phyloP scores from a whole-genome alignment of 2,329 filamentous ascomycete species.

The Clonostachys byssicola region DNA sequence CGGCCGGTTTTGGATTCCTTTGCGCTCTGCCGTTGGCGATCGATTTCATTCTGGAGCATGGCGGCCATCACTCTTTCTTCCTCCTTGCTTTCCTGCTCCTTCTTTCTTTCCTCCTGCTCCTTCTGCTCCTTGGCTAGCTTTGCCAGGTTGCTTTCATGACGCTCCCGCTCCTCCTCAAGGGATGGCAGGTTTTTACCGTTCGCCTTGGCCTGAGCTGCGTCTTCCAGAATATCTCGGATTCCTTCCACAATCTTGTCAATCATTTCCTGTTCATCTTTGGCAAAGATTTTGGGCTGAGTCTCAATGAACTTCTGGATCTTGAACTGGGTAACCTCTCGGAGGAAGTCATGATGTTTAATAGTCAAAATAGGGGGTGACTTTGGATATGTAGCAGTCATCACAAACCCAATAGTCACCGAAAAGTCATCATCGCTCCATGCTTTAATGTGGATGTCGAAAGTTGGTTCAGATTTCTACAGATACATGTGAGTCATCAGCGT shows the following conservation, averaged over 20 bases:
- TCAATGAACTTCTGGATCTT: slow-evolving; percentile 64
- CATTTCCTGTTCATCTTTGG: slow-evolving; percentile 51
- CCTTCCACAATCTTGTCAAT: slow-evolving; percentile 63
- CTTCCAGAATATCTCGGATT: slow-evolving; percentile 75
- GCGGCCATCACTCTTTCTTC: slow-evolving; percentile 67
- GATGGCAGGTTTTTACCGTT: slow-evolving; percentile 76
- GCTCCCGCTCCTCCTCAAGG: slow-evolving; percentile 82
- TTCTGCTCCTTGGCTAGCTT: slow-evolving; percentile 53
- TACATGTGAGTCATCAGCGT: slow-evolving; percentile 5
- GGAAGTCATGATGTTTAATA: slow-evolving; percentile 57
- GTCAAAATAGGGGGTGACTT: slow-evolving; percentile 73
- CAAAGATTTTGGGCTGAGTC: slow-evolving; percentile 49
- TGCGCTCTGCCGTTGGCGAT: slow-evolving; percentile 59
- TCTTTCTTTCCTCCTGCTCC: slow-evolving; percentile 47
- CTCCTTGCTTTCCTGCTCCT: slow-evolving; percentile 54
- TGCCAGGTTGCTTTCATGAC: slow-evolving; percentile 70
- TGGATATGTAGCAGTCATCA: slow-evolving; percentile 86
- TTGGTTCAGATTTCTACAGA: slow-evolving; percentile 69
- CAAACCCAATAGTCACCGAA: slow-evolving; percentile 68
- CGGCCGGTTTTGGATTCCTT: slow-evolving; percentile 62
- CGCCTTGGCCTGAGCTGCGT: slow-evolving; percentile 75
- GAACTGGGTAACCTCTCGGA: slow-evolving; percentile 68
- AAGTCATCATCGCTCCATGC: slow-evolving; percentile 70
- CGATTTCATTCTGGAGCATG: slow-evolving; percentile 69
- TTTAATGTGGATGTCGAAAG: slow-evolving; percentile 76